Evolutionary conservation across 352 stramenopile genomes (phyloP).

Genomic region (Phytophthora colocasiae): DNA sequence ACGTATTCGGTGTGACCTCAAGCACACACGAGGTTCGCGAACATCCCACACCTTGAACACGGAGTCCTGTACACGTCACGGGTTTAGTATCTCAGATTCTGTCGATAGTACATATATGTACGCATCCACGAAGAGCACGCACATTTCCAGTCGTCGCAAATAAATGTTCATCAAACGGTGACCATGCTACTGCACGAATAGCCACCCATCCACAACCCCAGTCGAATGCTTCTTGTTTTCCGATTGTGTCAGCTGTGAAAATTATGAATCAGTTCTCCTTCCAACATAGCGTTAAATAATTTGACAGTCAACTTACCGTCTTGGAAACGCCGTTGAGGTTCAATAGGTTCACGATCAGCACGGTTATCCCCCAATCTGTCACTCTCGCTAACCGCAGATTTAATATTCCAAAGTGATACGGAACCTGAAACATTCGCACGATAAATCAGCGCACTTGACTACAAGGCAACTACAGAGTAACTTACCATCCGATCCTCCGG

Average conservation of each 20-base stretch:
- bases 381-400: constrained; percentile 29
- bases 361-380: constrained; percentile 1
- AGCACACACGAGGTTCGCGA: constrained; percentile 75
- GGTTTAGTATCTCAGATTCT: constrained; percentile 5
- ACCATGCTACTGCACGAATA: constrained; percentile 81
- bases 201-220: constrained; percentile 88
- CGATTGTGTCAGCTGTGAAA: constrained; percentile 72
- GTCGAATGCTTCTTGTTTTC: constrained; percentile 85
- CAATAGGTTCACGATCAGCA: constrained; percentile 38
- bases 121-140: constrained; percentile 17
- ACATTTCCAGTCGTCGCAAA: constrained; percentile 90
- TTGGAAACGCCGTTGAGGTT: constrained; percentile 83
- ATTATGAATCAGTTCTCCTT: constrained; percentile 12
- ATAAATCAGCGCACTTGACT: constrained; percentile 7
- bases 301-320: constrained; percentile 55
- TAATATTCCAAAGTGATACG: constrained; percentile 81
- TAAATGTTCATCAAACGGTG: constrained; percentile 83
- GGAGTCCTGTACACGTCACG: constrained; percentile 58
- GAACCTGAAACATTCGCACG: constrained; percentile 55
- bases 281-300: not conserved
- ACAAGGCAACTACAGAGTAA: not conserved
- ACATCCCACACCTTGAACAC: constrained; percentile 89
- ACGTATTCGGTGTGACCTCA: constrained; percentile 82
- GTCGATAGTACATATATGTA: not conserved
- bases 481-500: constrained; percentile 78